A percentile compares a stretch with the other conserved stretches of the same genome.
phyloP scores from a whole-genome alignment of 2,329 filamentous ascomycete genomes.

The Colletotrichum brevisporum region DNA sequence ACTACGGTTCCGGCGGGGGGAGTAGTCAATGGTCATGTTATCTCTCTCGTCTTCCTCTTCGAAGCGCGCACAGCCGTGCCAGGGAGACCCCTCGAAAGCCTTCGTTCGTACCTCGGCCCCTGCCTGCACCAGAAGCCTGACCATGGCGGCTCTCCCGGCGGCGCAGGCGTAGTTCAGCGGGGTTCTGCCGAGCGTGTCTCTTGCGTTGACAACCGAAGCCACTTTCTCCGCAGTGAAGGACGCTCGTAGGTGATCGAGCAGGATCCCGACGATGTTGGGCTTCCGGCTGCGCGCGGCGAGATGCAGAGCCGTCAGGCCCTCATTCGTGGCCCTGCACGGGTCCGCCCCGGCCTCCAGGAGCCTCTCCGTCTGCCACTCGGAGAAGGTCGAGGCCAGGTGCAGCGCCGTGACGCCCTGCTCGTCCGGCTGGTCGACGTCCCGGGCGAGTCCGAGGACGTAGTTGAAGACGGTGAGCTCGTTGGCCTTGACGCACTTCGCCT shows the following conservation, averaged over 20 bases:
- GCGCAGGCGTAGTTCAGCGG: conserved; percentile 46
- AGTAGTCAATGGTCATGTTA: too few species aligned
- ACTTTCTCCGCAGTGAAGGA: not conserved
- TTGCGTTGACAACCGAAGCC: not conserved
- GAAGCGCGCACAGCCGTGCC: conserved; percentile 17
- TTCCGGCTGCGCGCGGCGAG: conserved; percentile 53
- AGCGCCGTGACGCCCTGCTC: conserved; percentile 44
- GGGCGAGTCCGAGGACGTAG: not conserved
- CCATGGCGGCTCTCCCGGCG: conserved; percentile 45
- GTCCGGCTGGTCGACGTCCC: not conserved
- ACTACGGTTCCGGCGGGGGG: not conserved
- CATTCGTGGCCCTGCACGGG: conserved; percentile 47
- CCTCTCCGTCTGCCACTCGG: conserved; percentile 42
- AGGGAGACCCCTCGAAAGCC: conserved; percentile 7
- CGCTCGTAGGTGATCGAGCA: conserved; percentile 42
- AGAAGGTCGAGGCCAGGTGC: conserved; percentile 45
- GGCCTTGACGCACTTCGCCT: not conserved
- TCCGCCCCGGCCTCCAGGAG: conserved; percentile 57
- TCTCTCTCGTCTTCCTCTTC: not conserved
- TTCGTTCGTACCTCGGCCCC: conserved; percentile 42
- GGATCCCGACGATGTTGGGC: conserved; percentile 51
- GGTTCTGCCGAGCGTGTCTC: not conserved
- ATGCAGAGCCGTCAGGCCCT: conserved; percentile 56
- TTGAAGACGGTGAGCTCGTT: not conserved
- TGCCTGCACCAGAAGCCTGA: conserved; percentile 46